Percentiles rank a stretch among this genome's conserved stretches.
Conservation (phyloP, 2,329 filamentous ascomycete genomes). For the Xylaria sp. region DNA sequence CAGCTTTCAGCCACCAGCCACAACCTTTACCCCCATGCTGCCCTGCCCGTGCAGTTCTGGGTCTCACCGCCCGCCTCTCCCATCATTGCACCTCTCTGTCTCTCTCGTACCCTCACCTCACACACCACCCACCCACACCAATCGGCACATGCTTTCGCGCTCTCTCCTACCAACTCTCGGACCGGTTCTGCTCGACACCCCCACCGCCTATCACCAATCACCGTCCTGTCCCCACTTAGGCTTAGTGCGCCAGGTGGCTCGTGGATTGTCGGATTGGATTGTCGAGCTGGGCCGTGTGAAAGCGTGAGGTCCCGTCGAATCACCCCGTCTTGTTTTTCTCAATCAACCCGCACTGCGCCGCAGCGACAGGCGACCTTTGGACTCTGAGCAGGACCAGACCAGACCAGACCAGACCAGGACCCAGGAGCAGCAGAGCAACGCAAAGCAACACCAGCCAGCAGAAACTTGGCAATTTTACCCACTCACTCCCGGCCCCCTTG, state of each 20-base stretch:
- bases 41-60: neutral
- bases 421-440: neutral
- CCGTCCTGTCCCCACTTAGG: conserved; percentile 1
- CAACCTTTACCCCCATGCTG: too few species aligned
- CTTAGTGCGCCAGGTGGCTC: conserved; percentile 7
- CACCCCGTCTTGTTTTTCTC: conserved; percentile 9
- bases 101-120: neutral
- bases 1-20: neutral
- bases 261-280: neutral
- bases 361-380: neutral
- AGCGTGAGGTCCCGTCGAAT: neutral
- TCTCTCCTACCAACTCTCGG: conserved; percentile 1
- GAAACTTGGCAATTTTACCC: neutral
- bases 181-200: conserved; percentile 4
- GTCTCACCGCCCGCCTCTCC: conserved; percentile 1
- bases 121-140: neutral
- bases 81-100: neutral
- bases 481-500: conserved; percentile 9
- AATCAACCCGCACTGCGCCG: neutral
- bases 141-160: neutral
- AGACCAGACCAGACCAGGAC: too few species aligned
- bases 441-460: neutral
- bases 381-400: neutral
- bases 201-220: neutral
- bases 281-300: neutral